Evolutionary conservation across 495 filamentous ascomycete genomes (phyloP), one percentile per base, ranked within the genome.

Genomic region (Glonium stellatum): DNA sequence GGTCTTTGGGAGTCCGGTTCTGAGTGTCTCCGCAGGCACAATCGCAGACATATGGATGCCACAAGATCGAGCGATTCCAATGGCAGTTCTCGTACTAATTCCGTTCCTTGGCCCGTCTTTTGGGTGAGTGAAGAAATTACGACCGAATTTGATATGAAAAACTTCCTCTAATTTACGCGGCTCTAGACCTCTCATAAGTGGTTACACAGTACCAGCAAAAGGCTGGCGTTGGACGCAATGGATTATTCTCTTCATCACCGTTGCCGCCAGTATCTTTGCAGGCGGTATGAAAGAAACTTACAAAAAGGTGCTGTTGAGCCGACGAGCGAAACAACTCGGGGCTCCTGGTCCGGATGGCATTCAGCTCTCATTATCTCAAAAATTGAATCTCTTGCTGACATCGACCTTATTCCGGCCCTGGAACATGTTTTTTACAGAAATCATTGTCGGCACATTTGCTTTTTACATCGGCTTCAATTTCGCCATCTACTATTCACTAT

Each of bases 151-250:
- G 3, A 31, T 31, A 31, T 3, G 27, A 6, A 31, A 6, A 31
- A 6, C 27, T 6, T 3, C 27, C 27, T 31, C 27, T 31, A 6
- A 31, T 31, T 31, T 31, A 31, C 27, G 27, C 27, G 6, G 13
- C 5, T 18, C 15, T 22, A 48, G 44, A 19, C 44, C 44, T 48
- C 22, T 48, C 9, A 47, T 70, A 0, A 65, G 68, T 15, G 68
- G 68, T 13, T 66, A 66, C 51, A 62, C 61, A n/a, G 49, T 48
- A 2, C 27, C 61, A 23, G 47, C 44, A 5, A 68, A 61, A 55
- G 65, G 62, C n/a, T 70, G 68, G 68, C 55, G 62, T 0, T 70
- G 65, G 65, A 70, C 68, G n/a, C 61, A 63, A 48, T 69, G 58
- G 55, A 63, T 55, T n/a, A 59, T 54, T 19, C 49, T 69, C 23